These are phyloP conservation scores for Cochlearia excelsa DNA, from an alignment of 345 rosid genomes.

Conservation along the genomic window DNA sequence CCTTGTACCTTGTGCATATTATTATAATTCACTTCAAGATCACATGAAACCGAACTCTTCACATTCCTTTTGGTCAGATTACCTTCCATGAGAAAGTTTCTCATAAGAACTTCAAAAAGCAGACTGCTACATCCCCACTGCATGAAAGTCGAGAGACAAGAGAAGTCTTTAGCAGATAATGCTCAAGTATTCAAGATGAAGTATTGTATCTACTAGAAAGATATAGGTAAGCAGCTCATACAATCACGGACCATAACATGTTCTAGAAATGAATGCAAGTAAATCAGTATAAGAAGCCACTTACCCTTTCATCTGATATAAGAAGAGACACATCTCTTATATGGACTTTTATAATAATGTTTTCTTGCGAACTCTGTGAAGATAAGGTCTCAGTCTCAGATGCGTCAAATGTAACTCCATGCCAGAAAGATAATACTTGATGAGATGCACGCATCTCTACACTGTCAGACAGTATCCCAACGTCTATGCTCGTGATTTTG, in stretches of 20 bases:
- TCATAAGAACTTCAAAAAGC: slow-evolving; percentile 65
- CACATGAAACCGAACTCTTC: slow-evolving; percentile 52
- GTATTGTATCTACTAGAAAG: slow-evolving; percentile 12
- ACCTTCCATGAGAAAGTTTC: slow-evolving; percentile 47
- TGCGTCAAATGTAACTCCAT: slow-evolving; percentile 45
- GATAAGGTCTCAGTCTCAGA: slow-evolving; percentile 52
- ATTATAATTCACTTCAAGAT: slow-evolving; percentile 76
- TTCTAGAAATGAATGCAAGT: neutral
- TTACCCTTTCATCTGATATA: slow-evolving; percentile 89
- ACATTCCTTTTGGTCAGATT: slow-evolving; percentile 42
- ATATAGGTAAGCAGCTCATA: slow-evolving; percentile 16
- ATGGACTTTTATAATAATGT: slow-evolving; percentile 46
- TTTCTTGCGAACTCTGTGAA: slow-evolving; percentile 46
- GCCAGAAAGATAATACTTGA: slow-evolving; percentile 66
- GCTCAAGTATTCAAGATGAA: slow-evolving; percentile 8
- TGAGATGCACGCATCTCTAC: slow-evolving; percentile 65
- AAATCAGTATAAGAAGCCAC: slow-evolving; percentile 26
- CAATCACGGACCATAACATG: slow-evolving; percentile 12
- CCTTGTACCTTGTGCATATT: slow-evolving; percentile 74
- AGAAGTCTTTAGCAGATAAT: slow-evolving; percentile 25
- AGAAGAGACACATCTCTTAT: slow-evolving; percentile 62
- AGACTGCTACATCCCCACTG: slow-evolving; percentile 90
- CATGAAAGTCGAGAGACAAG: slow-evolving; percentile 33
- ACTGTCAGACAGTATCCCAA: slow-evolving; percentile 51
- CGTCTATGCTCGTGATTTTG: slow-evolving; percentile 35